phyloP scores from a whole-genome alignment of 441 rosid species.

The Pelargonium citronellum region DNA sequence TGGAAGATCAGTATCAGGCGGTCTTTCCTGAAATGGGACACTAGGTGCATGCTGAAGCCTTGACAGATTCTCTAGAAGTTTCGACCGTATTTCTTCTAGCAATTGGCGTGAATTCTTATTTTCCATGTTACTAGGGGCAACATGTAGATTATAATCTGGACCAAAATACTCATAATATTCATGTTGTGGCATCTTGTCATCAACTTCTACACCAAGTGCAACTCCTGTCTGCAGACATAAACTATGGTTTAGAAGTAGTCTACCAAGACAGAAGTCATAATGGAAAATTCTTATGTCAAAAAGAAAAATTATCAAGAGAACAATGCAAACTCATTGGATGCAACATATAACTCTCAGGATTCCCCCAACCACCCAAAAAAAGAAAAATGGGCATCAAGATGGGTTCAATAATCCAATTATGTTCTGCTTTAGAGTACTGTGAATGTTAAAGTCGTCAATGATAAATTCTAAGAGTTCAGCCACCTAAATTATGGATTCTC shows the following conservation, averaged over 20 bases:
- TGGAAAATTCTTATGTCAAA: neutral
- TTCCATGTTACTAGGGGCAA: constrained; percentile 68
- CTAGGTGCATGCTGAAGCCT: constrained; percentile 91
- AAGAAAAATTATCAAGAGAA: neutral
- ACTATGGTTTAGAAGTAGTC: constrained; percentile 18
- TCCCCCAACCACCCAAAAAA: neutral
- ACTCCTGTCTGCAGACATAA: constrained; percentile 71
- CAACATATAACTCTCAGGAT: neutral
- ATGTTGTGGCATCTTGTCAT: constrained; percentile 74
- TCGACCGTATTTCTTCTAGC: constrained; percentile 78
- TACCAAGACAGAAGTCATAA: constrained; percentile 18
- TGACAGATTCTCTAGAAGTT: constrained; percentile 74
- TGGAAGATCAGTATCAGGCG: constrained; percentile 69
- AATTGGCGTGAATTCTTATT: constrained; percentile 67
- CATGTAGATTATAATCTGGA: constrained; percentile 87
- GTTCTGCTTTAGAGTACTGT: neutral
- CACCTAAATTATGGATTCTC: neutral
- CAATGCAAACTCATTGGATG: neutral
- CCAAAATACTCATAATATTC: constrained; percentile 94
- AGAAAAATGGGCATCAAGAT: neutral
- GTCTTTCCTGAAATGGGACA: constrained; percentile 77
- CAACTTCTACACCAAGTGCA: constrained; percentile 93
- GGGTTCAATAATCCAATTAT: neutral
- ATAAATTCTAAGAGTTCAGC: neutral
- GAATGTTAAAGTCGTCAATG: neutral